Evolutionary conservation across 345 rosid genomes (phyloP).

Genomic region (Hevea brasiliensis): DNA sequence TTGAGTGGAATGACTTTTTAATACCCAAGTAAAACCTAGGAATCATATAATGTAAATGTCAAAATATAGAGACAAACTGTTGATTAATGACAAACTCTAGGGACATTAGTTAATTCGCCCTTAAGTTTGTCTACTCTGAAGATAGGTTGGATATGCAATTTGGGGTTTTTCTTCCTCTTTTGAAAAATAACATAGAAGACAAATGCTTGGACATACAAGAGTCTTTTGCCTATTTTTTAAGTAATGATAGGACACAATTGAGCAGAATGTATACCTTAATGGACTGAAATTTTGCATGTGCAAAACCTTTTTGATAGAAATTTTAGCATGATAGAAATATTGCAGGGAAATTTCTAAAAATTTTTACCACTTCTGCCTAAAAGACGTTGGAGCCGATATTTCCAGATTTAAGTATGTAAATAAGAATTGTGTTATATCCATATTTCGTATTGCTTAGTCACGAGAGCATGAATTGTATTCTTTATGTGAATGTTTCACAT

Average conservation of each 20-base stretch:
- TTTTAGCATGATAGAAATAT: not conserved
- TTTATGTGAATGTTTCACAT: slow-evolving; percentile 1
- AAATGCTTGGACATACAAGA: too few species aligned
- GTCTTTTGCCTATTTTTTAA: not conserved
- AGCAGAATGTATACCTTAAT: not conserved
- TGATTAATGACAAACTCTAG: too few species aligned
- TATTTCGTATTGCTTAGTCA: not conserved
- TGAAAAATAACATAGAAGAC: not conserved
- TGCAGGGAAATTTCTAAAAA: too few species aligned
- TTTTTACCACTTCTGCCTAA: too few species aligned
- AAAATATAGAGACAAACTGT: too few species aligned
- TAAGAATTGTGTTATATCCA: not conserved
- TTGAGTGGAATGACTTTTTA: too few species aligned
- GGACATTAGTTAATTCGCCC: not conserved
- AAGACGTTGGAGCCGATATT: not conserved
- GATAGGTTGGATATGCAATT: not conserved
- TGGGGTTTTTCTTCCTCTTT: not conserved
- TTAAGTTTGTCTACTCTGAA: not conserved
- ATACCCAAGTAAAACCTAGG: too few species aligned
- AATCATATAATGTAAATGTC: too few species aligned
- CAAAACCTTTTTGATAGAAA: not conserved
- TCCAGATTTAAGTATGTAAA: not conserved
- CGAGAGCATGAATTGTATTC: not conserved
- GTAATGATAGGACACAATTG: not conserved
- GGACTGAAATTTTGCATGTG: not conserved